Evolutionary conservation across 257 asterid species (phyloP).

Genomic region (Nicotiana tabacum): DNA sequence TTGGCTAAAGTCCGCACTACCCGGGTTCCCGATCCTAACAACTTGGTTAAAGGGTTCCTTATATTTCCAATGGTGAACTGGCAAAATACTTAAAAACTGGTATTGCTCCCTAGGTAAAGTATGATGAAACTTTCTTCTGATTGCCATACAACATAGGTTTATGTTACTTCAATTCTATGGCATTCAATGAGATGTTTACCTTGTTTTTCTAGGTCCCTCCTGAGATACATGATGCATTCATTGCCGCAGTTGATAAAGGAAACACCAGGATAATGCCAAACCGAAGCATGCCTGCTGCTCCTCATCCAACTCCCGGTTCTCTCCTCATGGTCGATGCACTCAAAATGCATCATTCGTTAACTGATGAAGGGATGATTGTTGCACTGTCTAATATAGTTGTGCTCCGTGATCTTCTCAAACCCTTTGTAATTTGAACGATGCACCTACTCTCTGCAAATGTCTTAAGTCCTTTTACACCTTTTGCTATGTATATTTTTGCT

Average conservation of each 20-base stretch:
- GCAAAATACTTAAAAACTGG: conserved; percentile 35
- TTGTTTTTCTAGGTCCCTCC: conserved; percentile 38
- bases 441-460: conserved; percentile 39
- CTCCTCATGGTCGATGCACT: conserved; percentile 63
- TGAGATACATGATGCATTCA: conserved; percentile 40
- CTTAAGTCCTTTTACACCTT: conserved; percentile 56
- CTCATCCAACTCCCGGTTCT: conserved; percentile 60
- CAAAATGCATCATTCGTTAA: conserved; percentile 66
- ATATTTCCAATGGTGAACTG: conserved; percentile 49
- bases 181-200: background rate
- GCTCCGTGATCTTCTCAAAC: conserved; percentile 51
- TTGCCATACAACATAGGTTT: background rate
- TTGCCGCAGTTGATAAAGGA: conserved; percentile 46
- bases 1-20: no score
- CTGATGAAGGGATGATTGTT: conserved; percentile 71
- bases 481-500: background rate
- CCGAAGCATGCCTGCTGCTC: conserved; percentile 67
- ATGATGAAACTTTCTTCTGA: background rate
- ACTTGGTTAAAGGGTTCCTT: conserved; percentile 54
- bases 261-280: conserved; percentile 59
- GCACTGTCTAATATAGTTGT: conserved; percentile 59
- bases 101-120: conserved; percentile 49
- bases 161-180: background rate
- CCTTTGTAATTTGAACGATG: conserved; percentile 39
- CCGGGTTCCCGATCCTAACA: no score